These are phyloP conservation scores for Lachancea nothofagi DNA, from an alignment of 805 yeast genomes.

Conservation along the genomic window DNA sequence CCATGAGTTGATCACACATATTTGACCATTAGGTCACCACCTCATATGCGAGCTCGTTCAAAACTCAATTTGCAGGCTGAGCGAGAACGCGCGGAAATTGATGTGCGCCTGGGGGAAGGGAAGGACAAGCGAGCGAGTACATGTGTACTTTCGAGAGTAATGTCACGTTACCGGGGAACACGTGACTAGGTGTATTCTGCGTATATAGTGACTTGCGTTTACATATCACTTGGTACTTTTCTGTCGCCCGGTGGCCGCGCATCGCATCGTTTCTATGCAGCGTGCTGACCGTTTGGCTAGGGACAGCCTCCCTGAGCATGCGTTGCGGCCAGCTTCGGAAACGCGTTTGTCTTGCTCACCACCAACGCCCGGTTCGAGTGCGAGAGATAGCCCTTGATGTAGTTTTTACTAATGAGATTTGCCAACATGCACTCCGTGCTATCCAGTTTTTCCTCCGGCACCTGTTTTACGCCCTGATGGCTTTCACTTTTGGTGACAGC, in stretches of 20 bases:
- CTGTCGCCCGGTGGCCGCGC: too few species aligned
- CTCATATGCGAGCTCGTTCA: too few species aligned
- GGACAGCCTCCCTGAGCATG: neutral
- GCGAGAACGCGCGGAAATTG: neutral
- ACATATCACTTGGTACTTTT: too few species aligned
- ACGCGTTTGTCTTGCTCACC: constrained; percentile 66
- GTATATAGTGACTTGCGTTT: too few species aligned
- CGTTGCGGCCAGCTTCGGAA: constrained; percentile 41
- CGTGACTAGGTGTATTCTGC: too few species aligned
- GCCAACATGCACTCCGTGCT: constrained; percentile 68
- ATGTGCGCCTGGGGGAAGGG: neutral
- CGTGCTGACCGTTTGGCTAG: too few species aligned
- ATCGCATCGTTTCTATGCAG: too few species aligned
- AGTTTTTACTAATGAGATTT: constrained; percentile 52
- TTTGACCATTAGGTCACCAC: too few species aligned
- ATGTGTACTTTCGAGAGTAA: too few species aligned
- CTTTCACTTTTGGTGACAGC: constrained; percentile 7
- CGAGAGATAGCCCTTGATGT: constrained; percentile 74
- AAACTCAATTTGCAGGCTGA: neutral
- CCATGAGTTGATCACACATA: too few species aligned
- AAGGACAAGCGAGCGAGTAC: neutral
- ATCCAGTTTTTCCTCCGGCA: constrained; percentile 34
- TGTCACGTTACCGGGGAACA: too few species aligned
- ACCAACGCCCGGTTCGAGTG: constrained; percentile 71
- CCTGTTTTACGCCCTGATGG: constrained; percentile 8